Percentiles rank a stretch among this genome's conserved stretches.
Evolutionary conservation across 208 protist species (phyloP).

Genomic region (Trypanosoma melophagium): DNA sequence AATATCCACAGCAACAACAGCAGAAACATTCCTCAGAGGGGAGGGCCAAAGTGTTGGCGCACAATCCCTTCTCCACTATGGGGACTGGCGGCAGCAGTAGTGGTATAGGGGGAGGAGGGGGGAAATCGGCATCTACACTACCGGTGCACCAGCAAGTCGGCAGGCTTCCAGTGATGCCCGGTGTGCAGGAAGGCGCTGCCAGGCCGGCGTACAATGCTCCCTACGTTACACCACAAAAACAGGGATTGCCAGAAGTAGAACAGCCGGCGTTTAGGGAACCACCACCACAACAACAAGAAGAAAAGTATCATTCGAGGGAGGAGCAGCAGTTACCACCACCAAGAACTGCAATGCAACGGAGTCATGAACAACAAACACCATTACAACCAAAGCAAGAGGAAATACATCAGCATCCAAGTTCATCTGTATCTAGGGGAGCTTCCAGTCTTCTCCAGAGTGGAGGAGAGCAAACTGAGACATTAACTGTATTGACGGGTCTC

Average conservation of each 20-base stretch:
- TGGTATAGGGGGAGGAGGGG: neutral
- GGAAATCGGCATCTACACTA: neutral
- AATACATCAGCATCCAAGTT: too few relatives aligned
- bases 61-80: constrained; percentile 30
- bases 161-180: too few relatives aligned
- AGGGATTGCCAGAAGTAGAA: neutral
- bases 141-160: neutral
- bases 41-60: constrained; percentile 16
- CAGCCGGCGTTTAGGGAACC: neutral
- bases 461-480: too few relatives aligned
- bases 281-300: neutral
- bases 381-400: too few relatives aligned
- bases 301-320: neutral
- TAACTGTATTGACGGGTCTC: too few relatives aligned
- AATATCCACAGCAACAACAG: too few relatives aligned
- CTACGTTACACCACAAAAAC: neutral
- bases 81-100: neutral
- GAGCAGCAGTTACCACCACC: neutral
- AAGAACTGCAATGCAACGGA: too few relatives aligned
- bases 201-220: too few relatives aligned
- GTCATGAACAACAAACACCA: too few relatives aligned
- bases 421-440: too few relatives aligned
- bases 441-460: too few relatives aligned
- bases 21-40: neutral
- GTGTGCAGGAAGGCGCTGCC: too few relatives aligned